phyloP scores from a whole-genome alignment of 148 eudicot species.

The Chenopodium quinoa region DNA sequence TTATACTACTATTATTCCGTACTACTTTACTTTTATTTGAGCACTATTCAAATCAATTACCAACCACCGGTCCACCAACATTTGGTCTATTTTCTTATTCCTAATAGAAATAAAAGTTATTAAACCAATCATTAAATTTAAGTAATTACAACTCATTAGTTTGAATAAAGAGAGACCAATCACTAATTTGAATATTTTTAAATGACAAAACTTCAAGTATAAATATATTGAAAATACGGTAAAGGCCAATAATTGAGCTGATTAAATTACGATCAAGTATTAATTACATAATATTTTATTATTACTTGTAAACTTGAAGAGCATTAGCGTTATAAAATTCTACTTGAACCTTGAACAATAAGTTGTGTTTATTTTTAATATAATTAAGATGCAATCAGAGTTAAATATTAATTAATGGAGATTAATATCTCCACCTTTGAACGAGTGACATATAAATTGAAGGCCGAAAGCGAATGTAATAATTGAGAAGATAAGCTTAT shows the following conservation, averaged over 20 bases:
- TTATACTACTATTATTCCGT: too few relatives aligned
- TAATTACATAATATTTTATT: background rate
- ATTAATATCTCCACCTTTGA: too few relatives aligned
- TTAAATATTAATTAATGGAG: too few relatives aligned
- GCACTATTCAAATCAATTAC: background rate
- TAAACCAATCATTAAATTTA: background rate
- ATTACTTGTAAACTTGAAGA: background rate
- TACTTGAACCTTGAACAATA: background rate
- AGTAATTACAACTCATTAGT: background rate
- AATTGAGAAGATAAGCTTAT: background rate
- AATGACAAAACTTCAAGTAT: background rate
- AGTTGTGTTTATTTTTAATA: too few relatives aligned
- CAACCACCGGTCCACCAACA: background rate
- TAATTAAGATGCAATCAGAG: background rate
- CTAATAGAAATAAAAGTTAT: background rate
- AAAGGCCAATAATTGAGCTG: background rate
- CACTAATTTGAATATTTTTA: background rate
- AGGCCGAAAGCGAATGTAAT: slow-evolving; percentile 10
- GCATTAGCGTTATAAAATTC: background rate
- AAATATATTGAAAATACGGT: background rate
- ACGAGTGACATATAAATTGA: background rate
- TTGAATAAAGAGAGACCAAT: background rate
- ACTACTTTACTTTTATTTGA: background rate
- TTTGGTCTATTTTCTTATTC: background rate
- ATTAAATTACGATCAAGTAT: background rate